Evolutionary conservation across 2,329 filamentous ascomycete species (phyloP), one percentile per base, ranked within the genome.

Genomic region (Clonostachys byssicola): DNA sequence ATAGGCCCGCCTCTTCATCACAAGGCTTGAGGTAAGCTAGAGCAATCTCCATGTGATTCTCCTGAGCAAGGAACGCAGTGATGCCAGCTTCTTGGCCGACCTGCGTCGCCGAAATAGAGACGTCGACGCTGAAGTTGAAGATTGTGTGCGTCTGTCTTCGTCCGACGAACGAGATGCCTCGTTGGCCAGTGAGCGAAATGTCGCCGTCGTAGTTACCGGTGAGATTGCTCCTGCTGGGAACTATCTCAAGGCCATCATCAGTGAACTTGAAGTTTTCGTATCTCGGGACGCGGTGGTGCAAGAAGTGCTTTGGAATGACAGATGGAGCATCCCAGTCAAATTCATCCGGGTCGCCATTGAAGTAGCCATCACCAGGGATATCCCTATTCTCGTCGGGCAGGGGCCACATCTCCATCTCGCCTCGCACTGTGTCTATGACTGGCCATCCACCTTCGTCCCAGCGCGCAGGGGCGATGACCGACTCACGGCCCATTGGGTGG

Each of bases 401-500:
- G 12, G 61, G 56, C 50, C 47, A 48, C 10, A 64, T 65, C 8
- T 53, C 59, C 58, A 66, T 63, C 2, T 40, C 38, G 1, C 54
- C 59, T 10, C 45, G 42, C 18, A 62, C 44, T 2, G 42, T 36
- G 2, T 50, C 23, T 12, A 72, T 51, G 43, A 70, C 42, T 0
- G 78, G 78, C 71, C 74, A 81, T 12, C 71, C 64, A 0, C 66
- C 71, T 8, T 66, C 56, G 0, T 67, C 50, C 79, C 75, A 83
- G 0, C 61, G 72, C 9, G 72, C 74, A 0, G 73, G 66, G 4
- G 64, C 67, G 5, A 80, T 58, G 1, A 78, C 70, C 0, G 73
- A 71, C 55, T 83, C 78, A 10, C 78, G 64, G 2, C 77, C 78
- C 77, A 80, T 78, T 0, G 76, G 74, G 49, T 74, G 77, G 35